A percentile compares a stretch with the other conserved stretches of the same genome.
phyloP scores from a whole-genome alignment of 768 basidiomycete genomes.

The Termitomyces sp. region DNA sequence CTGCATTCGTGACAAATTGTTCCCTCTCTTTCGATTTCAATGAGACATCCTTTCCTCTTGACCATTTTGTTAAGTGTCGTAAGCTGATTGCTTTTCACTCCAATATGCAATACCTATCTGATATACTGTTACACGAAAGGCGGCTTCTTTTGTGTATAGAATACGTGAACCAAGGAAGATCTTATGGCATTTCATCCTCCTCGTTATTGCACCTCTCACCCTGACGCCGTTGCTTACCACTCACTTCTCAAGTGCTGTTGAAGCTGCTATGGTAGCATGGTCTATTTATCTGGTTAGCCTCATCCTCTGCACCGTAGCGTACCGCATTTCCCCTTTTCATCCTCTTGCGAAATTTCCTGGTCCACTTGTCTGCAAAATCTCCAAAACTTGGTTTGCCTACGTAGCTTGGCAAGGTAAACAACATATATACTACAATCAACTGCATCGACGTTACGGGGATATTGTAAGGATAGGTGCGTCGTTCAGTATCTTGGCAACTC shows the following conservation, averaged over 20 bases:
- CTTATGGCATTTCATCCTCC: neutral
- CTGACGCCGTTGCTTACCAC: neutral
- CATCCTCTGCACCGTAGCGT: neutral
- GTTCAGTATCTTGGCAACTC: neutral
- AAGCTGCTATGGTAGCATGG: neutral
- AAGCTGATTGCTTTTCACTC: neutral
- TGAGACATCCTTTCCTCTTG: neutral
- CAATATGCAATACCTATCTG: neutral
- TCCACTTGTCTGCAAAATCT: slow-evolving; percentile 32
- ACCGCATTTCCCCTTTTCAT: neutral
- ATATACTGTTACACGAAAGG: neutral
- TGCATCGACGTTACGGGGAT: slow-evolving; percentile 49
- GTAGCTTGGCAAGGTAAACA: slow-evolving; percentile 31
- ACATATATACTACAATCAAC: slow-evolving; percentile 33
- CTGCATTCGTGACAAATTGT: neutral
- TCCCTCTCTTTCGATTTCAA: neutral
- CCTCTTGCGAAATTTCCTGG: slow-evolving; percentile 19
- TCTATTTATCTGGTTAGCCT: neutral
- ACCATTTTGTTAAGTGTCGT: neutral
- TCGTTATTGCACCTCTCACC: neutral
- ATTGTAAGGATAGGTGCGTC: neutral
- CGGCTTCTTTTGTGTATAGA: neutral
- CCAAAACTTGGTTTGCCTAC: slow-evolving; percentile 31
- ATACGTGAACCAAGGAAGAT: neutral
- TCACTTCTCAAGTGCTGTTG: neutral